These are phyloP conservation scores for Elsinoe perseae DNA, from an alignment of 2,329 filamentous ascomycete genomes.

Conservation along the genomic window DNA sequence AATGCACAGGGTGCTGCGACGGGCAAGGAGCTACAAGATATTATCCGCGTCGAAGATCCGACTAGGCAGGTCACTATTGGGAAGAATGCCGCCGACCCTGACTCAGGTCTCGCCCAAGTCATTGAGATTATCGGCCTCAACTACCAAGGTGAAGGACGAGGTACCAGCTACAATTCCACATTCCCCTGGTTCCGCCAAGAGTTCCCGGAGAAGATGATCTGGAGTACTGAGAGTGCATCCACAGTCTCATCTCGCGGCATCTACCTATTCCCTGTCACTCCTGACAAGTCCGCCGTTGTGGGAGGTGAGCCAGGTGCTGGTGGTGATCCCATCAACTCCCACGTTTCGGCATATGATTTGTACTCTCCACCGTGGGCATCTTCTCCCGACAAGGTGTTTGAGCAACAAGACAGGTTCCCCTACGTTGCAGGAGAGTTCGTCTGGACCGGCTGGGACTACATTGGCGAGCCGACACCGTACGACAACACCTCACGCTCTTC, in stretches of 20 bases:
- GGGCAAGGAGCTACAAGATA: slow-evolving; percentile 34
- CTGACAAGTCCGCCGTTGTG: slow-evolving; percentile 33
- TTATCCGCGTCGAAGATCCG: slow-evolving; percentile 41
- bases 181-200: slow-evolving; percentile 40
- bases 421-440: slow-evolving; percentile 50
- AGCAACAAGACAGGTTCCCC: slow-evolving; percentile 39
- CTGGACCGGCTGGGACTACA: slow-evolving; percentile 46
- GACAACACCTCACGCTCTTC: slow-evolving; percentile 41
- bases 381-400: slow-evolving; percentile 48
- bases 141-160: slow-evolving; percentile 48
- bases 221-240: slow-evolving; percentile 39
- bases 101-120: slow-evolving; percentile 33
- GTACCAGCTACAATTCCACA: slow-evolving; percentile 26
- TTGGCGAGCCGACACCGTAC: slow-evolving; percentile 45
- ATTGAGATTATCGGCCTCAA: slow-evolving; percentile 47
- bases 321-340: slow-evolving; percentile 30
- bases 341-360: slow-evolving; percentile 47
- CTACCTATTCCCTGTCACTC: slow-evolving; percentile 46
- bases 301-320: slow-evolving; percentile 31
- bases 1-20: slow-evolving; percentile 29
- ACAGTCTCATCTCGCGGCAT: slow-evolving; percentile 45
- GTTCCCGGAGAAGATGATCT: slow-evolving; percentile 44
- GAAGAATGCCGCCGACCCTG: slow-evolving; percentile 41
- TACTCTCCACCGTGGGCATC: slow-evolving; percentile 43
- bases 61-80: slow-evolving; percentile 40